These are phyloP conservation scores for Cajanus cajan DNA, from an alignment of 306 rosid species.

Conservation along the genomic window DNA sequence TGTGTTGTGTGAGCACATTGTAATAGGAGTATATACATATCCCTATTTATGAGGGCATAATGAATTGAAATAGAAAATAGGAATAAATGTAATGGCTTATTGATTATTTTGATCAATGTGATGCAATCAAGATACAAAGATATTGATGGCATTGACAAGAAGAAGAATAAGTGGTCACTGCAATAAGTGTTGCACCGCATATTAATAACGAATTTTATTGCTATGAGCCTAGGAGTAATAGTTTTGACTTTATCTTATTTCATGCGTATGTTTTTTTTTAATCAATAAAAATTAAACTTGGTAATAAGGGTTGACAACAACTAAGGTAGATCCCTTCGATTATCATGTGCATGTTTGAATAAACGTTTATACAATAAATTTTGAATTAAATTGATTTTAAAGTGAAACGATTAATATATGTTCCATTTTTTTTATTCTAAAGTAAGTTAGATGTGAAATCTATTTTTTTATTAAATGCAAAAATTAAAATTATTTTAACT, in stretches of 20 bases:
- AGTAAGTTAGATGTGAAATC: not conserved
- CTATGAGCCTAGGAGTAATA: not conserved
- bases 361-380: not conserved
- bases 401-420: not conserved
- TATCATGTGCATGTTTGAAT: too few species aligned
- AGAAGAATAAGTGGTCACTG: not conserved
- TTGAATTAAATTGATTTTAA: not conserved
- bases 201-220: not conserved
- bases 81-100: not conserved
- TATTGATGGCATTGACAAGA: not conserved
- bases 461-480: not conserved
- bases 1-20: not conserved
- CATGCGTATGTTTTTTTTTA: too few species aligned
- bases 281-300: too few species aligned
- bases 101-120: not conserved
- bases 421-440: not conserved
- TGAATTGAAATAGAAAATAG: not conserved
- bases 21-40: not conserved
- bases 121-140: not conserved
- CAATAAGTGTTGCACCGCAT: not conserved
- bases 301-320: too few species aligned
- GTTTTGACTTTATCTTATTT: not conserved
- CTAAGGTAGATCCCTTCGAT: too few species aligned
- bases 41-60: not conserved
- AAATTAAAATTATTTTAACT: not conserved